These are phyloP conservation scores for Cercospora beticola DNA, from an alignment of 2,329 filamentous ascomycete species.

Conservation along the genomic window DNA sequence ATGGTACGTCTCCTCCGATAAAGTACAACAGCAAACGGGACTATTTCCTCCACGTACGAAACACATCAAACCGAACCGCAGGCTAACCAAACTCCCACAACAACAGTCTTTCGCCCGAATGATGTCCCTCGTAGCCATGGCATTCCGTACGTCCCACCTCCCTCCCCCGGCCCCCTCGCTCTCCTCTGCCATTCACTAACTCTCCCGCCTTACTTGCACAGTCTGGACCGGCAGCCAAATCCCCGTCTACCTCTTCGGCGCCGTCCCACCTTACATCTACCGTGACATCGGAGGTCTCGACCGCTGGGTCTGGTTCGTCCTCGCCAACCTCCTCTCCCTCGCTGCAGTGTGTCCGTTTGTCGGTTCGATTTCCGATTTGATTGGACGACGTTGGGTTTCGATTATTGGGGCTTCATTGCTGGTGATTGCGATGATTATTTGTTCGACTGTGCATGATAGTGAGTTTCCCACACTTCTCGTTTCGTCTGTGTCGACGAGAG, in stretches of 20 bases:
- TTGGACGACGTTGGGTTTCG: constrained; percentile 61
- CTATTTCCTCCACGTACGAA: no score
- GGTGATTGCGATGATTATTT: constrained; percentile 60
- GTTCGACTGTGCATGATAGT: constrained; percentile 58
- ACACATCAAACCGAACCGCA: no score
- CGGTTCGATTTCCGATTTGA: constrained; percentile 61
- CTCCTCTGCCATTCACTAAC: background rate
- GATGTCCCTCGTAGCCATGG: constrained; percentile 1
- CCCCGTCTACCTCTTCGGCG: constrained; percentile 51
- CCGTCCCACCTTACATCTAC: constrained; percentile 29
- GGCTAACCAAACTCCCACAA: background rate
- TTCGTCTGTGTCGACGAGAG: no score
- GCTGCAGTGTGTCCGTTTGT: constrained; percentile 63
- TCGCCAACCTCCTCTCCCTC: constrained; percentile 55
- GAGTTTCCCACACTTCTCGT: no score
- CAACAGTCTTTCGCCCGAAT: background rate
- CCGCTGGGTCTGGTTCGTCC: constrained; percentile 46
- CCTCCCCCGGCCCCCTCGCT: no score
- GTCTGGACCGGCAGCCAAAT: constrained; percentile 63
- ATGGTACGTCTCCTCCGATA: background rate
- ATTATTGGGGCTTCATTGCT: constrained; percentile 55
- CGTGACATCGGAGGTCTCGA: constrained; percentile 26
- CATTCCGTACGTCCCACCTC: background rate
- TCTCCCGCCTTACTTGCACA: background rate
- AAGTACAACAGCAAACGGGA: no score